Conservation (phyloP, 495 filamentous ascomycete species). For the Neurospora discreta region DNA sequence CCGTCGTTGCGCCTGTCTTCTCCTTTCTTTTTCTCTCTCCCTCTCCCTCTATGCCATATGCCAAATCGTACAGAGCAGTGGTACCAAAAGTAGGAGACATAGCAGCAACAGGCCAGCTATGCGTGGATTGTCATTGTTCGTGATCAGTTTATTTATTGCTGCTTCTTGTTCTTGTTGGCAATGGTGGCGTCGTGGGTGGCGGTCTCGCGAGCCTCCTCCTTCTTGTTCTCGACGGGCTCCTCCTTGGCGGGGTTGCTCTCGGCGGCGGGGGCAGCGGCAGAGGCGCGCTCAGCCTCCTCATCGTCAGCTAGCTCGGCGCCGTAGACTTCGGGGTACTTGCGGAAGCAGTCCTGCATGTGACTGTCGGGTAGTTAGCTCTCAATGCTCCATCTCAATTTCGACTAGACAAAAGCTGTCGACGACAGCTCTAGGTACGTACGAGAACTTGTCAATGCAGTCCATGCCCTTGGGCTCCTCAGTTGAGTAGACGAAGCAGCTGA, state of each 20-base stretch:
- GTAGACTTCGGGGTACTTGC: slow-evolving; percentile 81
- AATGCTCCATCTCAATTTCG: neutral
- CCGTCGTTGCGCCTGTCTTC: neutral
- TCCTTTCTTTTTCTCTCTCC: neutral
- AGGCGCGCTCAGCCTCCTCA: slow-evolving; percentile 38
- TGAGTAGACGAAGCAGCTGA: slow-evolving; percentile 95
- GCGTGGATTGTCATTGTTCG: neutral
- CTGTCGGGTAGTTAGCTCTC: slow-evolving; percentile 34
- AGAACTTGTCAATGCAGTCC: slow-evolving; percentile 97
- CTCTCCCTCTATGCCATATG: neutral
- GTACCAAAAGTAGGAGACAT: neutral
- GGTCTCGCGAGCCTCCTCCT: neutral
- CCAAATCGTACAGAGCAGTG: neutral
- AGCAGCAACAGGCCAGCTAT: neutral
- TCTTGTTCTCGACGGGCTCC: neutral
- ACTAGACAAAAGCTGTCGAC: neutral
- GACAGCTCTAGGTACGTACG: slow-evolving; percentile 42
- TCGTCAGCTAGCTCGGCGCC: slow-evolving; percentile 82
- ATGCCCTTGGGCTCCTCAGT: slow-evolving; percentile 96
- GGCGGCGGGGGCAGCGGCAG: slow-evolving; percentile 1
- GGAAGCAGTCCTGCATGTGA: slow-evolving; percentile 95
- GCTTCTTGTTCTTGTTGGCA: slow-evolving; percentile 18
- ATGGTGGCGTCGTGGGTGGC: slow-evolving; percentile 15
- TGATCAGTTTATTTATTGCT: neutral
- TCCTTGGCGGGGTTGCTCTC: slow-evolving; percentile 4